phyloP scores from a whole-genome alignment of 2,329 filamentous ascomycete genomes.

The Fusarium dimerum region DNA sequence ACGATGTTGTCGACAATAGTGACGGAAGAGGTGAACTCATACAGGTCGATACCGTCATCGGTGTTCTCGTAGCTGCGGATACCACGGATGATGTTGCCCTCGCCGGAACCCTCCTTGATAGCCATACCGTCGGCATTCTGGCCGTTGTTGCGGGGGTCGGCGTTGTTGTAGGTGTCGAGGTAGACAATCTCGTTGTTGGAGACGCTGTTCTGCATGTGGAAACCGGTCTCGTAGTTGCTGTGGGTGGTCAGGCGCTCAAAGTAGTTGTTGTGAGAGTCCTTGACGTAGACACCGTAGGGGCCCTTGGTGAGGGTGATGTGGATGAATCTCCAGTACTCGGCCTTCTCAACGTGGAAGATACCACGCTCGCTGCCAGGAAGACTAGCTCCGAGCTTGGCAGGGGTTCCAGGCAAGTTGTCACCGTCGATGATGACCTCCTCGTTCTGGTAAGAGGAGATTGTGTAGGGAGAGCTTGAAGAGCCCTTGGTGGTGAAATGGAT shows the following conservation, averaged over 20 bases:
- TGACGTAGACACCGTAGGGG: conserved; percentile 37
- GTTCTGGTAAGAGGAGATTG: conserved; percentile 40
- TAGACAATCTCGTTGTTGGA: conserved; percentile 40
- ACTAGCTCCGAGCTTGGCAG: conserved; percentile 38
- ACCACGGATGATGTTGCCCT: conserved; percentile 45
- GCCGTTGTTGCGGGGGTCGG: conserved; percentile 49
- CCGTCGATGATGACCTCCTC: conserved; percentile 48
- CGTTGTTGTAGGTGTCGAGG: conserved; percentile 43
- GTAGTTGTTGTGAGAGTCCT: conserved; percentile 36
- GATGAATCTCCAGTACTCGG: conserved; percentile 46
- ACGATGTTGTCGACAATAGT: conserved; percentile 43
- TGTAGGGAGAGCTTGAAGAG: conserved; percentile 40
- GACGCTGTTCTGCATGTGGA: conserved; percentile 34
- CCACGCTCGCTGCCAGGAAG: conserved; percentile 43
- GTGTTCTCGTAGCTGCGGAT: conserved; percentile 50
- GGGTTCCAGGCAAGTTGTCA: conserved; percentile 37
- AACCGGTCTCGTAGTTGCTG: conserved; percentile 39
- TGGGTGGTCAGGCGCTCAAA: conserved; percentile 37
- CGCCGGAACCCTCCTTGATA: conserved; percentile 46
- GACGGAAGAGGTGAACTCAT: conserved; percentile 38
- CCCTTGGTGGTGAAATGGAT: conserved; percentile 48
- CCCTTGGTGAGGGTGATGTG: conserved; percentile 34
- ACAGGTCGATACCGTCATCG: conserved; percentile 41
- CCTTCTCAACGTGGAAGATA: conserved; percentile 45
- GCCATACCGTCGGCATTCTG: conserved; percentile 50